Conservation (phyloP, 768 basidiomycete genomes). For the Gymnopilus dilepis region DNA sequence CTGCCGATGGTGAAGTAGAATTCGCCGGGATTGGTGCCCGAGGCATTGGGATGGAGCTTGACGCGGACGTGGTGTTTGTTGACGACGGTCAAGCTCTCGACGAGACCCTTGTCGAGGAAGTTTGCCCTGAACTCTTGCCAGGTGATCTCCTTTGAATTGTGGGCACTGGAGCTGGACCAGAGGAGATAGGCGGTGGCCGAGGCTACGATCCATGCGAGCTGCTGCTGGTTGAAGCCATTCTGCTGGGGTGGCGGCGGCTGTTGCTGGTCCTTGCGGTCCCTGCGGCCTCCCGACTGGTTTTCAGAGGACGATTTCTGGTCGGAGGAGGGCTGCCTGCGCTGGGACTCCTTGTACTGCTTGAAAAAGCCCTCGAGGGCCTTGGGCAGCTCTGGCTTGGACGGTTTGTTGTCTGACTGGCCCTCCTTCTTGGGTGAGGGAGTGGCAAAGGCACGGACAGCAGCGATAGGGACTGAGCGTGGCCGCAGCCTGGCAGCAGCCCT, state of each 20-base stretch:
- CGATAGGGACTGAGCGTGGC: constrained; percentile 41
- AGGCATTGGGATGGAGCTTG: constrained; percentile 90
- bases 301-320: constrained; percentile 32
- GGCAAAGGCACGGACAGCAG: constrained; percentile 49
- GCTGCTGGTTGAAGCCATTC: constrained; percentile 64
- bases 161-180: constrained; percentile 60
- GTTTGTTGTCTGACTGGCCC: constrained; percentile 41
- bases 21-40: constrained; percentile 60
- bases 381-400: constrained; percentile 53
- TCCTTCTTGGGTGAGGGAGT: constrained; percentile 44
- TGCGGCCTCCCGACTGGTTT: constrained; percentile 40
- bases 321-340: constrained; percentile 42
- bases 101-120: constrained; percentile 94
- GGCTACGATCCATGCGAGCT: constrained; percentile 53
- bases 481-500: constrained; percentile 55
- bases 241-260: constrained; percentile 54
- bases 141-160: constrained; percentile 87
- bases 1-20: constrained; percentile 98
- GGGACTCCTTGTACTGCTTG: constrained; percentile 61
- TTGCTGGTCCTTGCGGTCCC: constrained; percentile 31
- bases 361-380: constrained; percentile 82
- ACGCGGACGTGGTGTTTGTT: constrained; percentile 92
- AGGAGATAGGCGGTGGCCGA: constrained; percentile 69
- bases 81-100: constrained; percentile 91
- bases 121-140: constrained; percentile 99